Evolutionary conservation across 2,329 filamentous ascomycete genomes (phyloP).

Genomic region (Cladophialophora carrionii): DNA sequence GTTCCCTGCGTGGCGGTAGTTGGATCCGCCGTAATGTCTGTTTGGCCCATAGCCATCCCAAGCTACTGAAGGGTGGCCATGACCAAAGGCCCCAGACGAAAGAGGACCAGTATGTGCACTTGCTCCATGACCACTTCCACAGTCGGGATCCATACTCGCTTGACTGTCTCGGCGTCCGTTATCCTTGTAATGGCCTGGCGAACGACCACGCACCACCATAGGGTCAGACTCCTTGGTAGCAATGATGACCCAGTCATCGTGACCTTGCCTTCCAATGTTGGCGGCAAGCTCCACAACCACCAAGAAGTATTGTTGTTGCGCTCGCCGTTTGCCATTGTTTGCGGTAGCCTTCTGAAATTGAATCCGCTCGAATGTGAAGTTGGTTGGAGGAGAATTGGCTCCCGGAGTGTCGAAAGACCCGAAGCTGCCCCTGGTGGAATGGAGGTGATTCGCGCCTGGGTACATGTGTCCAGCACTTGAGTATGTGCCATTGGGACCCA

Average conservation of each 20-base stretch:
- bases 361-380: constrained; percentile 80
- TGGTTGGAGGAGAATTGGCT: constrained; percentile 42
- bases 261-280: constrained; percentile 57
- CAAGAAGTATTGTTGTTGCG: constrained; percentile 90
- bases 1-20: constrained; percentile 29
- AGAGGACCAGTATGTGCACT: constrained; percentile 38
- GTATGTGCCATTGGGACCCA: constrained; percentile 26
- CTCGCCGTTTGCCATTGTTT: constrained; percentile 88
- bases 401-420: constrained; percentile 39
- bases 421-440: constrained; percentile 24
- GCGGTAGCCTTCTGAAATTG: constrained; percentile 94
- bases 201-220: constrained; percentile 85
- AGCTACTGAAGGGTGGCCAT: constrained; percentile 23
- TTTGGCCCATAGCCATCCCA: constrained; percentile 30
- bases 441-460: constrained; percentile 20
- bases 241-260: constrained; percentile 68
- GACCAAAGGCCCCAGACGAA: constrained; percentile 14
- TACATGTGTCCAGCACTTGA: constrained; percentile 23
- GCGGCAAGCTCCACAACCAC: constrained; percentile 83
- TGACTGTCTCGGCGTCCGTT: constrained; percentile 66
- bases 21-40: constrained; percentile 30
- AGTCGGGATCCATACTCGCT: constrained; percentile 70
- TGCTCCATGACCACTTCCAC: constrained; percentile 57
- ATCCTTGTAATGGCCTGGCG: constrained; percentile 77
- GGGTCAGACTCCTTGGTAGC: constrained; percentile 74